Base-by-base conservation (phyloP, 805 yeast species). In the Saccharomycopsis microspora region DNA sequence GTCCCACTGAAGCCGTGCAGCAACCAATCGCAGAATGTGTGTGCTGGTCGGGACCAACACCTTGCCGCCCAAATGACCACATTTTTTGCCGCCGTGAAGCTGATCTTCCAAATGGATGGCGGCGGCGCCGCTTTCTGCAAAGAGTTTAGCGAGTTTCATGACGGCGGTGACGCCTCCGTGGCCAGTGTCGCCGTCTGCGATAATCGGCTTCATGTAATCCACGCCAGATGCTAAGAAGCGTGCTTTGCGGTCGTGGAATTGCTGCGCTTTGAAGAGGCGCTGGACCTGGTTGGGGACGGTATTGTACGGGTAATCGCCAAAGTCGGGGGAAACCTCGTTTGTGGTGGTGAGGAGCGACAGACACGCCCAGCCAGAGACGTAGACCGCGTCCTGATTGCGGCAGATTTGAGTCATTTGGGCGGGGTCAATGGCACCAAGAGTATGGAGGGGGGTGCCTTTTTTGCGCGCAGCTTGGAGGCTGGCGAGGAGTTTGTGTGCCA, bases 231-330 rank as follows among this genome's bases (percentile, higher is more conserved):
- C 70, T 44, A 67, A 68, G 48, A 66, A 63, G 58, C 66, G 69
- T 2, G 74, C 55, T 56, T 74, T 75, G 42, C 67, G 67, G 56
- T 78, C 84, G 54, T 78, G 84, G 54, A 76, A 63, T 51, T 63
- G 64, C 60, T 78, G 82, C 1, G 82, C 78, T 54, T 73, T 70
- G 60, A 76, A 77, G 34, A 78, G 56, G 47, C 82, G 65, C 48
- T 76, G 78, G 4, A 76, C 82, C 56, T 77, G 80, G 55, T 75
- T 75, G n/a, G 85, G 85, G 2, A 79, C 82, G 0, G 85, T 79
- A 54, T 78, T 78, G 55, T 78, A 78, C 0, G 85, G 84, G 56
- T 79, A 79, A 58, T 79, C 85, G 27, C 83, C 85, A 58, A 76
- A 75, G 57, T 79, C 85, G 1, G 83, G 81, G 2, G 78, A 71